Evolutionary conservation across 495 filamentous ascomycete genomes (phyloP).

Genomic region (Penicillium lividum): DNA sequence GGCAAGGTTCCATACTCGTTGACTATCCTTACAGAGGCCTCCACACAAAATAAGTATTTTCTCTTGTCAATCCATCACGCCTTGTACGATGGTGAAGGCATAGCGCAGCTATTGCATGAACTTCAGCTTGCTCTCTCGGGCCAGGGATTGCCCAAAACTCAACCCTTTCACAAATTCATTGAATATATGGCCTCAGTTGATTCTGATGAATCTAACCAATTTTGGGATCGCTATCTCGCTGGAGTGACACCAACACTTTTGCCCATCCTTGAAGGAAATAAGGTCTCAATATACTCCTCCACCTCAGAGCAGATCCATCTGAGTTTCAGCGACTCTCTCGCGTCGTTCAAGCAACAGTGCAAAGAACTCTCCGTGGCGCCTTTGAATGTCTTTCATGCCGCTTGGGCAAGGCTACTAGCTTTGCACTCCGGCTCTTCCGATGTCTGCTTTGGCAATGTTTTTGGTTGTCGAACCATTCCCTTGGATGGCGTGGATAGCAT

Average conservation of each 20-base stretch:
- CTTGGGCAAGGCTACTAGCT: constrained; percentile 64
- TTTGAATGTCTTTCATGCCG: constrained; percentile 64
- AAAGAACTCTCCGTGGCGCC: constrained; percentile 59
- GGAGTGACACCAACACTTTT: constrained; percentile 52
- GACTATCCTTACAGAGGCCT: constrained; percentile 19
- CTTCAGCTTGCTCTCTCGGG: constrained; percentile 55
- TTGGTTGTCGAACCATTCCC: constrained; percentile 68
- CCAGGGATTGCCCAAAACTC: constrained; percentile 35
- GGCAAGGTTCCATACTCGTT: constrained; percentile 33
- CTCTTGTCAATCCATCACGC: constrained; percentile 76
- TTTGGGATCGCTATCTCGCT: constrained; percentile 59
- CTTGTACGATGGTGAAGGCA: constrained; percentile 75
- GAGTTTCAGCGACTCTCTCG: constrained; percentile 35
- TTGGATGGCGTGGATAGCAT: constrained; percentile 65
- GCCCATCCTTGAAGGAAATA: constrained; percentile 8
- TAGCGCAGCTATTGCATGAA: constrained; percentile 64
- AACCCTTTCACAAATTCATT: constrained; percentile 43
- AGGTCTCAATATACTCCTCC: constrained; percentile 8
- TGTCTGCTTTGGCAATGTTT: constrained; percentile 80
- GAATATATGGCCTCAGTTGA: constrained; percentile 42
- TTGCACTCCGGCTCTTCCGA: constrained; percentile 54
- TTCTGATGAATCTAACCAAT: constrained; percentile 47
- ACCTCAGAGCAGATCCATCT: constrained; percentile 25
- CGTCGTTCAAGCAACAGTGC: constrained; percentile 45
- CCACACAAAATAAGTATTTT: constrained; percentile 26